A percentile compares a stretch with the other conserved stretches of the same genome.
Conservation (phyloP, 108 stramenopile species). For the Fistulifera solaris region DNA sequence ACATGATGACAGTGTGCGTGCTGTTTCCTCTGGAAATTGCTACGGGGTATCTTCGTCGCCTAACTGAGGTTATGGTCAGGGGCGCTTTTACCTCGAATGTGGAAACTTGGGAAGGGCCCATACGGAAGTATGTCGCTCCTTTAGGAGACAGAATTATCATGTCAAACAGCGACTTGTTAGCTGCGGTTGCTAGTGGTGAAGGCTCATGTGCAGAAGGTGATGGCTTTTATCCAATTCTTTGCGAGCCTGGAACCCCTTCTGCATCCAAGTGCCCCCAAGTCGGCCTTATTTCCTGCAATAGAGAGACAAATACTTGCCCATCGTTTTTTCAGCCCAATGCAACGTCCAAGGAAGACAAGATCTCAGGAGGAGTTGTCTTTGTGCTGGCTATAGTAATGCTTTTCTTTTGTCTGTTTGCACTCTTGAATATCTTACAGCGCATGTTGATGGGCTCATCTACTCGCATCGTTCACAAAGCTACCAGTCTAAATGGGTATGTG, state of each 20-base stretch:
- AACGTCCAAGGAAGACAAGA: slow-evolving; percentile 28
- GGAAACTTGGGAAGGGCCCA: slow-evolving; percentile 39
- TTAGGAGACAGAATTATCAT: slow-evolving; percentile 32
- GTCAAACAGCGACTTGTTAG: slow-evolving; percentile 48
- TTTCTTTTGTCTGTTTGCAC: slow-evolving; percentile 42
- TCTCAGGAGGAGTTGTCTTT: slow-evolving; percentile 43
- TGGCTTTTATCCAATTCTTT: slow-evolving; percentile 27
- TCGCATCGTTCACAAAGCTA: slow-evolving; percentile 55
- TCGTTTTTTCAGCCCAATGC: slow-evolving; percentile 53
- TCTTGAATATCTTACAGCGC: slow-evolving; percentile 58
- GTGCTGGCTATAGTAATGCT: slow-evolving; percentile 39
- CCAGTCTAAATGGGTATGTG: slow-evolving; percentile 47
- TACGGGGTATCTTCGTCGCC: slow-evolving; percentile 21
- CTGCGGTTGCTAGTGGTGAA: slow-evolving; percentile 29
- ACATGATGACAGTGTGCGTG: slow-evolving; percentile 44
- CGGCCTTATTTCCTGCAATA: slow-evolving; percentile 15
- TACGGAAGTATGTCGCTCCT: slow-evolving; percentile 45
- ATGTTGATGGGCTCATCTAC: slow-evolving; percentile 52
- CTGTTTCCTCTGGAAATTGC: slow-evolving; percentile 53
- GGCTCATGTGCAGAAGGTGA: slow-evolving; percentile 13
- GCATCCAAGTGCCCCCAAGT: slow-evolving; percentile 1
- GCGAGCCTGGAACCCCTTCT: slow-evolving; percentile 16
- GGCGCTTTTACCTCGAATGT: slow-evolving; percentile 17
- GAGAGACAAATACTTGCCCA: slow-evolving; percentile 33
- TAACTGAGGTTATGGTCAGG: slow-evolving; percentile 40